Percentiles rank a stretch among this genome's conserved stretches.
Conservation (phyloP, 2,329 filamentous ascomycete species). For the Epichloe uncinata region DNA sequence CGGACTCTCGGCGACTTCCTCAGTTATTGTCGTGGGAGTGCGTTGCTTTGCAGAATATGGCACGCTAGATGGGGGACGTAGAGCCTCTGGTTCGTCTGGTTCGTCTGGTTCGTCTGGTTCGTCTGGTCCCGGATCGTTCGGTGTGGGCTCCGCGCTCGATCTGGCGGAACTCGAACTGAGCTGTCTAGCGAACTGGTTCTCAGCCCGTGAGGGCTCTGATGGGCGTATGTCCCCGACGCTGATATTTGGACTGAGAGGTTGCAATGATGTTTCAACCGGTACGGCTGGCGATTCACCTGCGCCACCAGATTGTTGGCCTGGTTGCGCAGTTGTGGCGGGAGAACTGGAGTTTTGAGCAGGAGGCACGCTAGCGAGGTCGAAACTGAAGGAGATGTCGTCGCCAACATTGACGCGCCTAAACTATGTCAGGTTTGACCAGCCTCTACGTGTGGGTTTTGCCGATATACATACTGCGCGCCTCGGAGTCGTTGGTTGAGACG, state of each 20-base stretch:
- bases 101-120: slow-evolving; percentile 2
- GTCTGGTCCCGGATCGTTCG: not conserved
- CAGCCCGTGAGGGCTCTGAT: not conserved
- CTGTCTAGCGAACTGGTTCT: slow-evolving; percentile 1
- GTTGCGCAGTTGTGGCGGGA: slow-evolving; percentile 2
- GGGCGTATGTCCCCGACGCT: not conserved
- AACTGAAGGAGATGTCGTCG: slow-evolving; percentile 47
- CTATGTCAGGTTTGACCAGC: slow-evolving; percentile 5
- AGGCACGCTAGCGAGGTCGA: slow-evolving; percentile 33
- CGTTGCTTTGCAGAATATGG: slow-evolving; percentile 3
- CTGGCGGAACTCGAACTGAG: slow-evolving; percentile 4
- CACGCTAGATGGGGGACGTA: slow-evolving; percentile 7
- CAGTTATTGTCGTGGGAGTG: slow-evolving; percentile 7
- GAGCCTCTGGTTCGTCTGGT: no score
- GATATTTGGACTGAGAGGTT: not conserved
- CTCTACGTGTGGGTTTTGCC: not conserved
- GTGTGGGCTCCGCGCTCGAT: not conserved
- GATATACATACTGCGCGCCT: slow-evolving; percentile 41
- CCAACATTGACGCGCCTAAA: slow-evolving; percentile 41
- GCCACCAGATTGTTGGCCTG: not conserved
- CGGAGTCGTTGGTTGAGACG: slow-evolving; percentile 52
- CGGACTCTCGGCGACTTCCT: slow-evolving; percentile 32
- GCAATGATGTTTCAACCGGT: not conserved
- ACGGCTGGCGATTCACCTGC: not conserved
- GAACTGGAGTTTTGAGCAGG: slow-evolving; percentile 8